A percentile compares a stretch with the other conserved stretches of the same genome.
phyloP scores from a whole-genome alignment of 1,139 yeast species.

The Debaryomyces fabryi region DNA sequence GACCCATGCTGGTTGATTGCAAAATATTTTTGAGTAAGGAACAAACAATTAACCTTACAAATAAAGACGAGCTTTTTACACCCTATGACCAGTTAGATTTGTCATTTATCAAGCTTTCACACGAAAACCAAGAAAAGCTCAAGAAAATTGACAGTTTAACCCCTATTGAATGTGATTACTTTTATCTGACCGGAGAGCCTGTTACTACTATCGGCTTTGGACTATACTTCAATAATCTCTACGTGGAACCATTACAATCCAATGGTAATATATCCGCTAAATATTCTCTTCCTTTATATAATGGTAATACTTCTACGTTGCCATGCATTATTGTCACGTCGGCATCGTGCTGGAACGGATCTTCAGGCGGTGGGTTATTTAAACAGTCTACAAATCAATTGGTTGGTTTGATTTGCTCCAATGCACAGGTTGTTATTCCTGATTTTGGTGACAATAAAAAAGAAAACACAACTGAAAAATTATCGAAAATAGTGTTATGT shows the following conservation, averaged over 20 bases:
- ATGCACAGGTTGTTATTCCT: slow-evolving; percentile 47
- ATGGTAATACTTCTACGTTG: slow-evolving; percentile 9
- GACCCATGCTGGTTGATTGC: slow-evolving; percentile 6
- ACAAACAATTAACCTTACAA: slow-evolving; percentile 11
- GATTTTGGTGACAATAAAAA: slow-evolving; percentile 10
- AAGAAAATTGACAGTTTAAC: background rate
- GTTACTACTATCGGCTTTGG: slow-evolving; percentile 64
- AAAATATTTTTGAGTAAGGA: slow-evolving; percentile 14
- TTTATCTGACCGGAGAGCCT: slow-evolving; percentile 29
- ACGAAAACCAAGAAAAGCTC: slow-evolving; percentile 13
- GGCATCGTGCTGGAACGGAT: slow-evolving; percentile 76
- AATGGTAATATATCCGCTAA: slow-evolving; percentile 45
- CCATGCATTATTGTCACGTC: slow-evolving; percentile 53
- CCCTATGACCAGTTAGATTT: slow-evolving; percentile 41
- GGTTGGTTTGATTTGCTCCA: slow-evolving; percentile 65
- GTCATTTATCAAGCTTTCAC: slow-evolving; percentile 33
- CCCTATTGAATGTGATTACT: slow-evolving; percentile 14
- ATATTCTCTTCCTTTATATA: slow-evolving; percentile 17
- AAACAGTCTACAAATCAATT: slow-evolving; percentile 34
- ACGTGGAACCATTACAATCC: slow-evolving; percentile 45
- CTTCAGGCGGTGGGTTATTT: slow-evolving; percentile 71
- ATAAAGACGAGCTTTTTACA: slow-evolving; percentile 21
- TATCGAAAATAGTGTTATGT: slow-evolving; percentile 31
- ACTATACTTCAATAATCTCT: slow-evolving; percentile 37
- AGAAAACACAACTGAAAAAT: slow-evolving; percentile 25